Evolutionary conservation across 1,284 basidiomycete genomes (phyloP).

Genomic region (Taiwanofungus camphoratus): DNA sequence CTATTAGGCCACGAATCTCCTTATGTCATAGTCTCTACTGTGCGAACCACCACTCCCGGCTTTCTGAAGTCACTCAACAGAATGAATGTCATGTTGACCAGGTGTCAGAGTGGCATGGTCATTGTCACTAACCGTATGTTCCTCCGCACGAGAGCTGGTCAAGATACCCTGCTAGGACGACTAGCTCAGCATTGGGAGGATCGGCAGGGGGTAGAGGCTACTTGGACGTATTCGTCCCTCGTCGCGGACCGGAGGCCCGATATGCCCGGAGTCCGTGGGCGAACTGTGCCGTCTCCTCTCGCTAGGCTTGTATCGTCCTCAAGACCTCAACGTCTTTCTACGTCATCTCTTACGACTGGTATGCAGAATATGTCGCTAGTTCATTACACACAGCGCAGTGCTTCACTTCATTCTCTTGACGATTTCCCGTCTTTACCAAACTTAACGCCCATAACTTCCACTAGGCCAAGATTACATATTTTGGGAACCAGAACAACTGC

Average conservation of each 20-base stretch:
- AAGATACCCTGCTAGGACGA: constrained; percentile 7
- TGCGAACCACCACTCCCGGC: constrained; percentile 51
- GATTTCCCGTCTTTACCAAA: too few relatives aligned
- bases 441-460: too few relatives aligned
- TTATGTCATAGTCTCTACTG: constrained; percentile 54
- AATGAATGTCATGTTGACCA: constrained; percentile 56
- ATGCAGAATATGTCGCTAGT: too few relatives aligned
- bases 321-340: too few relatives aligned
- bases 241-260: neutral
- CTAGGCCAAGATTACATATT: too few relatives aligned
- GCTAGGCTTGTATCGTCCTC: too few relatives aligned
- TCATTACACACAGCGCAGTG: too few relatives aligned
- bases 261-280: constrained; percentile 2
- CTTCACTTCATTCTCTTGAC: too few relatives aligned
- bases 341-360: too few relatives aligned
- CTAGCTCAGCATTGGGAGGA: constrained; percentile 14
- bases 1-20: constrained; percentile 33
- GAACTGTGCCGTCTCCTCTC: too few relatives aligned
- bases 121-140: constrained; percentile 18
- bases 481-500: too few relatives aligned
- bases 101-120: constrained; percentile 17
- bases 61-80: constrained; percentile 52
- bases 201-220: neutral
- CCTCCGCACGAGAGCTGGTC: constrained; percentile 8
- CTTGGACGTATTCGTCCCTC: neutral